Evolutionary conservation across 2,329 filamentous ascomycete genomes (phyloP).

Genomic region (Xylariales sp.): DNA sequence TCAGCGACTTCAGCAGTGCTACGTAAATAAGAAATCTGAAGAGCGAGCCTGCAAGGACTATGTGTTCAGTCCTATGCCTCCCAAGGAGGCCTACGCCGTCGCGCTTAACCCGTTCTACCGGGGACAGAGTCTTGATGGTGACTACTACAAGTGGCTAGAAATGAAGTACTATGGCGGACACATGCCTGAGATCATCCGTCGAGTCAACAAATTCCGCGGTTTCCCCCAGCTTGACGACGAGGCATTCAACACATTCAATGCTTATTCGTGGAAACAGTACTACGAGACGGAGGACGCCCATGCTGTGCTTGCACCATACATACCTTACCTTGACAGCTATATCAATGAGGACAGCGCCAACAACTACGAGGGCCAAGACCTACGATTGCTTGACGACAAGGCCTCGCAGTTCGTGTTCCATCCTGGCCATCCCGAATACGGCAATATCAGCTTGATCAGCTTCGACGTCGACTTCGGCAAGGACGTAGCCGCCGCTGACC

Average conservation of each 20-base stretch:
- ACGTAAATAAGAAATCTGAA: too few relatives aligned
- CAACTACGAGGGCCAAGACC: too few relatives aligned
- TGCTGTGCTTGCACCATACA: not conserved
- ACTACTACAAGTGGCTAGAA: slow-evolving; percentile 2
- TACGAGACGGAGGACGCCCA: not conserved
- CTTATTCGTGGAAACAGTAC: not conserved
- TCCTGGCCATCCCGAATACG: too few relatives aligned
- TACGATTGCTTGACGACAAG: too few relatives aligned
- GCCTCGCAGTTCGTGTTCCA: too few relatives aligned
- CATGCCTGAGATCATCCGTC: slow-evolving; percentile 6
- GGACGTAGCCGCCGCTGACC: too few relatives aligned
- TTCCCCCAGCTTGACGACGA: slow-evolving; percentile 4
- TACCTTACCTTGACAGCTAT: not conserved
- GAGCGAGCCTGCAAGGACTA: too few relatives aligned
- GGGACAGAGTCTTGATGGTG: not conserved
- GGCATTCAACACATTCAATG: not conserved
- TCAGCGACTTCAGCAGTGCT: too few relatives aligned
- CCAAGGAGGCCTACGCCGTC: not conserved
- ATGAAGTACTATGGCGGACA: not conserved
- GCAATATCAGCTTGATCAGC: too few relatives aligned
- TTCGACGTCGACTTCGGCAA: too few relatives aligned
- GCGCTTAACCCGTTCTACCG: slow-evolving; percentile 1
- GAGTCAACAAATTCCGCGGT: slow-evolving; percentile 4
- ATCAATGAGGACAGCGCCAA: too few relatives aligned
- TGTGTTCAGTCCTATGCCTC: not conserved